phyloP scores from a whole-genome alignment of 1,139 yeast species.

The Komagataea norvegica region DNA sequence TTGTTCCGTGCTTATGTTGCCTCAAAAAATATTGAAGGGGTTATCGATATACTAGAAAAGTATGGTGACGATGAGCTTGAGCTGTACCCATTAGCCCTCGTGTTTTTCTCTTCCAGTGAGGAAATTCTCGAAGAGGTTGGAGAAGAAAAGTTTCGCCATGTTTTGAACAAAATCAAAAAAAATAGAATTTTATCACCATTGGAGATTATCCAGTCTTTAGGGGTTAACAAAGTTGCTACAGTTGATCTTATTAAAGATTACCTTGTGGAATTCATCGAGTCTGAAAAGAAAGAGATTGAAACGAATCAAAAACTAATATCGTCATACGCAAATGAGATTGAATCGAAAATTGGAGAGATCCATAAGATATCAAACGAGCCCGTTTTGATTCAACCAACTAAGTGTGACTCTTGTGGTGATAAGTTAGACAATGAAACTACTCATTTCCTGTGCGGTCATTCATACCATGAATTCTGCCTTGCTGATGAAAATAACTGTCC shows the following conservation, averaged over 20 bases:
- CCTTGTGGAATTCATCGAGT: constrained; percentile 56
- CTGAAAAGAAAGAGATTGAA: constrained; percentile 59
- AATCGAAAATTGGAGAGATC: constrained; percentile 48
- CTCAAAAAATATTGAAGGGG: constrained; percentile 51
- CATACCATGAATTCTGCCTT: constrained; percentile 81
- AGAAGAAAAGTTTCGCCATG: constrained; percentile 42
- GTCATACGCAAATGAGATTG: constrained; percentile 67
- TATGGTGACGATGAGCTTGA: constrained; percentile 62
- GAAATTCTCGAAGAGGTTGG: constrained; percentile 51
- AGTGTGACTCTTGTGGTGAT: constrained; percentile 67
- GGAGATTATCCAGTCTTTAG: constrained; percentile 67
- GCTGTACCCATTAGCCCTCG: constrained; percentile 61
- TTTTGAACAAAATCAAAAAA: constrained; percentile 51
- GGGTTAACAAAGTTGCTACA: constrained; percentile 60
- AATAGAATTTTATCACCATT: constrained; percentile 63
- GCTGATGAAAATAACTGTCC: constrained; percentile 61
- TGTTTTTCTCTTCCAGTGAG: constrained; percentile 57
- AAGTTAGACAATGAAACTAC: constrained; percentile 74
- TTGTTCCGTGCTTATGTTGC: constrained; percentile 61
- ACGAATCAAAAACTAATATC: constrained; percentile 64
- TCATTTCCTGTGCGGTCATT: constrained; percentile 83
- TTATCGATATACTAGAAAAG: constrained; percentile 51
- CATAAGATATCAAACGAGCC: constrained; percentile 45
- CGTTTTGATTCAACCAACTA: constrained; percentile 59
- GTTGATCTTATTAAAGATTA: constrained; percentile 72